A percentile compares a stretch with the other conserved stretches of the same genome.
These are phyloP conservation scores for Entomortierella chlamydospora DNA, from an alignment of 192 early-diverging fungal species.

Conservation along the genomic window DNA sequence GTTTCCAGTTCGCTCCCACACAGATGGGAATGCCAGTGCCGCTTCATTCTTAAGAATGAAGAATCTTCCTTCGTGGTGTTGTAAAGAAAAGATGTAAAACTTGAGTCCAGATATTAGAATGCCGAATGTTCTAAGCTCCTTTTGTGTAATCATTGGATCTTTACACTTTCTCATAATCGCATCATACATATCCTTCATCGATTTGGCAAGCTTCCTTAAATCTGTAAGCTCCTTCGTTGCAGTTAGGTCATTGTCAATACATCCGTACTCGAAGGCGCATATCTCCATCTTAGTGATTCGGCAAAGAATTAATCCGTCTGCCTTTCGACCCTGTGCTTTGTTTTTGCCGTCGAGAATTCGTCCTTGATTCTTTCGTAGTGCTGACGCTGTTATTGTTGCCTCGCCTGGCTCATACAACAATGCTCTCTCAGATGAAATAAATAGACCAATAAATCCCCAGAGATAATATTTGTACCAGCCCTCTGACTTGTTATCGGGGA, in stretches of 20 bases:
- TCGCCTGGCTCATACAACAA: conserved; percentile 15
- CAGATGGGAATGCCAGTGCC: background rate
- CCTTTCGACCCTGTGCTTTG: background rate
- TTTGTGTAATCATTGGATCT: background rate
- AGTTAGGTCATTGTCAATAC: background rate
- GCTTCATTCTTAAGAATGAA: background rate
- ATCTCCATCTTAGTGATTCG: conserved; percentile 2
- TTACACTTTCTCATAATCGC: background rate
- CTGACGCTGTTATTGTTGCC: background rate
- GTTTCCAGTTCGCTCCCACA: background rate
- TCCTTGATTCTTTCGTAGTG: background rate
- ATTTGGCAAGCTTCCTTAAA: conserved; percentile 2
- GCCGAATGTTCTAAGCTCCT: background rate
- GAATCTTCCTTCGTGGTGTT: background rate
- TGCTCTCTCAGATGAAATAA: background rate
- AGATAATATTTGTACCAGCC: background rate
- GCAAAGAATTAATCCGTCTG: conserved; percentile 7
- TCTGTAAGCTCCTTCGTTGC: conserved; percentile 4
- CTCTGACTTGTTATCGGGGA: background rate
- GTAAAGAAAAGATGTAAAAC: conserved; percentile 3
- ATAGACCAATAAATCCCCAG: background rate
- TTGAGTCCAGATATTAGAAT: background rate
- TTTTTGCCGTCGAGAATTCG: background rate
- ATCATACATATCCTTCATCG: conserved; percentile 21
- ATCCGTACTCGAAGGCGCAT: background rate